These are phyloP conservation scores for Saprolegnia diclina DNA, from an alignment of 352 stramenopile genomes.

Conservation along the genomic window DNA sequence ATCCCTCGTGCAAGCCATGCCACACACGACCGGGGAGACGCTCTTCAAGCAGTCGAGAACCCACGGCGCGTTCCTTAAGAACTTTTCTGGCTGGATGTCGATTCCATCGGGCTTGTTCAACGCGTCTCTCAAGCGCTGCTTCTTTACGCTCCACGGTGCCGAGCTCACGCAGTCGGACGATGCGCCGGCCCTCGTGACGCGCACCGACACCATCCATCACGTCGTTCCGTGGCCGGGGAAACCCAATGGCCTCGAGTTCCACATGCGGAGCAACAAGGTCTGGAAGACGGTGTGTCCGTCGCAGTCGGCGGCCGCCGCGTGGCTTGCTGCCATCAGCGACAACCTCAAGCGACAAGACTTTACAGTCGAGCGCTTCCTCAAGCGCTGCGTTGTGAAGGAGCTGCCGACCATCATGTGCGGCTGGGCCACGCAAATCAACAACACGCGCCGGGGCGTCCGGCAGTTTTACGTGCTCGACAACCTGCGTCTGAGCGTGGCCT, in stretches of 20 bases:
- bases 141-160: conserved; percentile 69
- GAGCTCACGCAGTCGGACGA: conserved; percentile 70
- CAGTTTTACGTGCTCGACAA: conserved; percentile 78
- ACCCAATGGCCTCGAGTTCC: conserved; percentile 60
- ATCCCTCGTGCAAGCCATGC: not conserved
- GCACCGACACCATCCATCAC: conserved; percentile 52
- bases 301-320: conserved; percentile 6
- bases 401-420: conserved; percentile 63
- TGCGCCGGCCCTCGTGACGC: conserved; percentile 53
- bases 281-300: conserved; percentile 39
- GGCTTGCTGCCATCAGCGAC: conserved; percentile 20
- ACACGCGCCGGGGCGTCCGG: conserved; percentile 33
- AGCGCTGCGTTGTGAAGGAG: conserved; percentile 44
- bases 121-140: conserved; percentile 62
- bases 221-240: conserved; percentile 63
- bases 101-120: conserved; percentile 78
- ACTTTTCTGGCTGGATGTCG: conserved; percentile 74
- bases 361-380: conserved; percentile 23
- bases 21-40: conserved; percentile 45
- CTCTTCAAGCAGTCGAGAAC: conserved; percentile 35
- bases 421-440: conserved; percentile 58
- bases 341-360: conserved; percentile 9
- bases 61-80: conserved; percentile 54
- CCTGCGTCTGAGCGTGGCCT: conserved; percentile 55
- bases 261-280: conserved; percentile 51